Evolutionary conservation across 2,329 filamentous ascomycete species (phyloP), one percentile per base, ranked within the genome.

Genomic region (Thelonectria rubi): DNA sequence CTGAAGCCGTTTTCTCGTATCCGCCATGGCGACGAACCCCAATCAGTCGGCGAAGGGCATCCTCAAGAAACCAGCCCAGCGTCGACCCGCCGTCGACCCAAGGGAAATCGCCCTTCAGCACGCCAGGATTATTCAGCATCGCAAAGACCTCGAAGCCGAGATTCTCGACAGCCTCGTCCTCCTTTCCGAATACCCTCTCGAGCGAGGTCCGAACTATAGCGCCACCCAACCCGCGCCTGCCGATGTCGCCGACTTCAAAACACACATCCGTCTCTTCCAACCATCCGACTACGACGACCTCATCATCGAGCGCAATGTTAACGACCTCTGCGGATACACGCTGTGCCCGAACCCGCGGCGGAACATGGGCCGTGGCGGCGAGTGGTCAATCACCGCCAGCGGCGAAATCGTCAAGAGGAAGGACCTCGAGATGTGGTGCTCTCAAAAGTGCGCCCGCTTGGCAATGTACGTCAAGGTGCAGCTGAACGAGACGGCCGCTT

Each of bases 381-480:
- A 87, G 65, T 94, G 88, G 79, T 90, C 91, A 72, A 82, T 95
- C 30, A 79, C 90, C 20, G 77, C 79, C 60, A 78, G 73, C 64
- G 80, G 75, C 76, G 84, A 83, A 65, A 90, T 97, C 49, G 88
- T 96, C 24, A 84, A 87, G 61, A 86, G 84, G 55, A 86, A 88
- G 66, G 88, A 92, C 72, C 77, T 94, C 15, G 92, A 95, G 78
- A 91, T 89, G 77, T 99, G 93, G 92, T 99, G 95, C 77, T 92
- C 89, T 0, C 83, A 89, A 56, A 83, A 83, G 40, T 99, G 95
- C 78, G 91, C 91, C 2, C 86, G 87, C 66, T 85, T 92, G 50
- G 93, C 92, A 2, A 82, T 97, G 67, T 97, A 93, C 76, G 84
- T 98, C 69, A 92, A 93, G 72, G 91, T 96, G 21, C 95, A 99